phyloP scores from a whole-genome alignment of 352 stramenopile species.

The Nothophytophthora sp. region DNA sequence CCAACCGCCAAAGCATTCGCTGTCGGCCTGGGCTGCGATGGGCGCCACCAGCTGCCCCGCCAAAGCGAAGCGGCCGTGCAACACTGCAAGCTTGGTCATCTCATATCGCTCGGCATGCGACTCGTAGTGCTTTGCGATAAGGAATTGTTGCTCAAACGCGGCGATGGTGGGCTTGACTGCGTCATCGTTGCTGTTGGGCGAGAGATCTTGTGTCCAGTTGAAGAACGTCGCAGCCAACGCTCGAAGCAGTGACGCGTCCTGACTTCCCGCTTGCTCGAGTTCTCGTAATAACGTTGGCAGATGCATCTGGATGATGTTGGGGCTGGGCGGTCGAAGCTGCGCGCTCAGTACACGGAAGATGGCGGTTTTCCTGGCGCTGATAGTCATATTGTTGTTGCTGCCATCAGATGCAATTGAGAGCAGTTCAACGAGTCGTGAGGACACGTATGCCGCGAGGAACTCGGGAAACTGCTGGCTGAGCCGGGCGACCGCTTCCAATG shows the following conservation, averaged over 20 bases:
- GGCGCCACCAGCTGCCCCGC: conserved; percentile 25
- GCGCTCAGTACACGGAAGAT: conserved; percentile 25
- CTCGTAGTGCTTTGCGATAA: conserved; percentile 17
- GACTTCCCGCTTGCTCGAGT: neutral
- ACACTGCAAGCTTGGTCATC: conserved; percentile 40
- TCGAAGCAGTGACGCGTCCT: conserved; percentile 22
- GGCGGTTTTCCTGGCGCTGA: conserved; percentile 8
- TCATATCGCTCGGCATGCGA: conserved; percentile 48
- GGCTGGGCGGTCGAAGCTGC: conserved; percentile 14
- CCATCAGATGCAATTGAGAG: conserved; percentile 13
- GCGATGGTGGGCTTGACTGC: conserved; percentile 3
- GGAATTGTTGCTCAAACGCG: conserved; percentile 20
- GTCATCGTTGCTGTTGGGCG: neutral
- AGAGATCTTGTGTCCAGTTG: conserved; percentile 27
- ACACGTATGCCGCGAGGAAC: conserved; percentile 5
- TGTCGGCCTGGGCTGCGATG: conserved; percentile 25
- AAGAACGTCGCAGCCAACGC: conserved; percentile 32
- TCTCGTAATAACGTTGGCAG: conserved; percentile 30
- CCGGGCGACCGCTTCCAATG: conserved; percentile 15
- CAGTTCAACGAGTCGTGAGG: conserved; percentile 26
- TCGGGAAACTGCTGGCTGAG: conserved; percentile 24
- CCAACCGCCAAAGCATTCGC: conserved; percentile 54
- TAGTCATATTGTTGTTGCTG: conserved; percentile 3
- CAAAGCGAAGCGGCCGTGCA: conserved; percentile 32
- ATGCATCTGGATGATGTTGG: conserved; percentile 10